Evolutionary conservation across 2,329 filamentous ascomycete species (phyloP).

Genomic region (Pseudocercospora fuligena): DNA sequence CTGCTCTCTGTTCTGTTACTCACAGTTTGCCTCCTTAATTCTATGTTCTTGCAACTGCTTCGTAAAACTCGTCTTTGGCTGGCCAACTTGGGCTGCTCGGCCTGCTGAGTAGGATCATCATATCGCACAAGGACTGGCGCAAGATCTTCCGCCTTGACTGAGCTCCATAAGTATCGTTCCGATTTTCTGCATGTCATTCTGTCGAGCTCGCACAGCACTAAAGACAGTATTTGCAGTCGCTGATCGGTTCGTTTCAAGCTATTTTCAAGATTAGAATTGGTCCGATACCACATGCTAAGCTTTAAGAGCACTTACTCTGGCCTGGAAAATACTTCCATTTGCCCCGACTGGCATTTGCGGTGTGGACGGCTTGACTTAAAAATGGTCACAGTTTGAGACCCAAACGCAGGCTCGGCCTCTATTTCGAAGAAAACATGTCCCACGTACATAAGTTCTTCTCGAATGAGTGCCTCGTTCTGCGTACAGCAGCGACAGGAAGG

Average conservation of each 20-base stretch:
- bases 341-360: conserved; percentile 56
- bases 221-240: conserved; percentile 57
- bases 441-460: too few relatives aligned
- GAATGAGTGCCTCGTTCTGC: too few relatives aligned
- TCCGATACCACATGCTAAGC: not conserved
- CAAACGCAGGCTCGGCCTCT: too few relatives aligned
- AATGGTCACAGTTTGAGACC: too few relatives aligned
- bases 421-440: too few relatives aligned
- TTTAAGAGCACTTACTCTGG: conserved; percentile 64
- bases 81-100: conserved; percentile 70
- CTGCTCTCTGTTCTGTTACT: conserved; percentile 73
- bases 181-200: conserved; percentile 50
- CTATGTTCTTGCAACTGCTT: conserved; percentile 72
- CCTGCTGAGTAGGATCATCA: conserved; percentile 65
- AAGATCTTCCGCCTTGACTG: conserved; percentile 67
- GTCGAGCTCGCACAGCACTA: conserved; percentile 77
- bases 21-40: conserved; percentile 72
- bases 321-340: conserved; percentile 83
- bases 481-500: too few relatives aligned
- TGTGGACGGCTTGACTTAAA: too few relatives aligned
- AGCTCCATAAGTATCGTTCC: conserved; percentile 65
- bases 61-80: conserved; percentile 74
- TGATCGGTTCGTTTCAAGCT: too few relatives aligned
- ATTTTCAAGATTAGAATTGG: too few relatives aligned
- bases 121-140: conserved; percentile 75